These are phyloP conservation scores for Blastobotrys apis DNA, from an alignment of 1,139 yeast genomes.

Conservation along the genomic window DNA sequence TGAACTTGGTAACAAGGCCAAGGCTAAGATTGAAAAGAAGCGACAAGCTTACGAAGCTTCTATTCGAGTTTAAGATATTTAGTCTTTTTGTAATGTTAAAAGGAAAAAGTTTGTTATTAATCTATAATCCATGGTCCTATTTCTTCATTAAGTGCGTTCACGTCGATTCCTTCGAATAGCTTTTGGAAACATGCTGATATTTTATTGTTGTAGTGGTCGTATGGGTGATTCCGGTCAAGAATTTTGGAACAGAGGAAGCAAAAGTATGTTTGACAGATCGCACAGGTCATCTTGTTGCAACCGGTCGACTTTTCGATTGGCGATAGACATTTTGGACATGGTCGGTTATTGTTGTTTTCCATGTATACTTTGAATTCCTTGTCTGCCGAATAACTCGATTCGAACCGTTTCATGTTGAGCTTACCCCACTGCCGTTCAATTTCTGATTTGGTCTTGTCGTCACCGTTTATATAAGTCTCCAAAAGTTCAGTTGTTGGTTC, in stretches of 20 bases:
- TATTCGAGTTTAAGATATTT: slow-evolving; percentile 37
- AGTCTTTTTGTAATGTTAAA: not conserved
- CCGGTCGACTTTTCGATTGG: slow-evolving; percentile 61
- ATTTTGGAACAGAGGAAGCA: slow-evolving; percentile 55
- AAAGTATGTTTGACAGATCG: slow-evolving; percentile 47
- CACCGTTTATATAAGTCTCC: slow-evolving; percentile 39
- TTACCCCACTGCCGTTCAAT: slow-evolving; percentile 51
- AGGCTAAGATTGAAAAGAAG: slow-evolving; percentile 63
- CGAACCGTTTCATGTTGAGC: slow-evolving; percentile 41
- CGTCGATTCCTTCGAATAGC: slow-evolving; percentile 50
- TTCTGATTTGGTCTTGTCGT: slow-evolving; percentile 35
- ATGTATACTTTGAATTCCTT: slow-evolving; percentile 46
- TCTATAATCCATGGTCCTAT: slow-evolving; percentile 4
- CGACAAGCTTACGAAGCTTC: slow-evolving; percentile 47
- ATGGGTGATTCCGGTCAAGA: slow-evolving; percentile 44
- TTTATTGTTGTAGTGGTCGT: slow-evolving; percentile 49
- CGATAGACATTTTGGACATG: slow-evolving; percentile 55
- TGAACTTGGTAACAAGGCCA: slow-evolving; percentile 89
- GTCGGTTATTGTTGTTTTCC: slow-evolving; percentile 39
- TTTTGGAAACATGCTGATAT: slow-evolving; percentile 47
- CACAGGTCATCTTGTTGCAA: slow-evolving; percentile 64
- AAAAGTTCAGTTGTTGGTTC: slow-evolving; percentile 45
- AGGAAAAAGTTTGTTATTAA: not conserved
- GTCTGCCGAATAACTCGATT: slow-evolving; percentile 48
- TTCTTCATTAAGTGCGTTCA: slow-evolving; percentile 39